Evolutionary conservation across 768 basidiomycete genomes (phyloP).

Genomic region (Cystobasidium ongulense): DNA sequence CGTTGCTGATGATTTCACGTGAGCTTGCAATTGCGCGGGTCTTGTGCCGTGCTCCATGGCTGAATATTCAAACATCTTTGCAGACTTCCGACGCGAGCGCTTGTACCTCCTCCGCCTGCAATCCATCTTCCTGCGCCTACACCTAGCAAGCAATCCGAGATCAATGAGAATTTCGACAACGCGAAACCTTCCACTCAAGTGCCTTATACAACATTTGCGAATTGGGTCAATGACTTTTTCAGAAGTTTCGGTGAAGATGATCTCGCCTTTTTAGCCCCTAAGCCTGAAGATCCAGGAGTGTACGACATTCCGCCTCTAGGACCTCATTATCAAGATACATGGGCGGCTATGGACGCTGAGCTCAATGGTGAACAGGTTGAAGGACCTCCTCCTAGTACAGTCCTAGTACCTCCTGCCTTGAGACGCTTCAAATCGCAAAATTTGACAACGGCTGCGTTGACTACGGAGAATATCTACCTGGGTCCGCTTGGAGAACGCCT

Average conservation of each 20-base stretch:
- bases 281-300: constrained; percentile 46
- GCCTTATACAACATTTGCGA: constrained; percentile 62
- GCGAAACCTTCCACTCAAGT: constrained; percentile 47
- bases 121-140: constrained; percentile 43
- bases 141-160: constrained; percentile 47
- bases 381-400: constrained; percentile 68
- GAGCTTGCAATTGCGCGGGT: too few species aligned
- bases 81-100: constrained; percentile 31
- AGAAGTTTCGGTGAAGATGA: constrained; percentile 89
- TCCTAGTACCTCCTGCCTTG: constrained; percentile 35
- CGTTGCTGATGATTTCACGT: constrained; percentile 3
- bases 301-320: neutral
- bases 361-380: constrained; percentile 56
- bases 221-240: constrained; percentile 80
- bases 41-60: neutral
- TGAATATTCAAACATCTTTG: constrained; percentile 4
- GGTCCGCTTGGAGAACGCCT: constrained; percentile 30
- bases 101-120: constrained; percentile 36
- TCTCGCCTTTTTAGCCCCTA: constrained; percentile 81
- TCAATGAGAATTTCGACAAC: constrained; percentile 48
- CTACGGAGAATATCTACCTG: constrained; percentile 45
- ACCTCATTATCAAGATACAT: neutral
- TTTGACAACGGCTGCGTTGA: constrained; percentile 68
- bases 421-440: constrained; percentile 59
- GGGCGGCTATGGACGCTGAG: constrained; percentile 20